Evolutionary conservation across 768 basidiomycete genomes (phyloP).

Genomic region (Amanita thiersii): DNA sequence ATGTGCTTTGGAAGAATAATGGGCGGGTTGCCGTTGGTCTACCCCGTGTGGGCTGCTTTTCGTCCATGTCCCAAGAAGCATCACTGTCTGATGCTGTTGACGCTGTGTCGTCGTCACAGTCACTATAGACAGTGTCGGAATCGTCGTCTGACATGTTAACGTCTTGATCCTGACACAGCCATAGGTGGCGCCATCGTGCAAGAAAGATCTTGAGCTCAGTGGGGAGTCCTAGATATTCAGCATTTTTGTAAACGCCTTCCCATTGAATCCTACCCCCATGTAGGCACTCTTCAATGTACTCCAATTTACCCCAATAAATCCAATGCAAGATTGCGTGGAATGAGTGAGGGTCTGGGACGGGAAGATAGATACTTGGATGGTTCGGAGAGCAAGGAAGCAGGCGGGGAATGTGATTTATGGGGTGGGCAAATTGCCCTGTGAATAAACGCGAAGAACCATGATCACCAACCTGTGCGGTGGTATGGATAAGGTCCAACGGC

Average conservation of each 20-base stretch:
- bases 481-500: conserved; percentile 47
- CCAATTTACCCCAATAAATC: conserved; percentile 73
- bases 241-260: conserved; percentile 85
- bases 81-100: conserved; percentile 30
- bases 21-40: conserved; percentile 32
- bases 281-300: conserved; percentile 60
- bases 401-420: conserved; percentile 50
- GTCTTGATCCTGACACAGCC: conserved; percentile 29
- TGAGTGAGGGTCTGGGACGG: conserved; percentile 66
- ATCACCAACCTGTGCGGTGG: conserved; percentile 21
- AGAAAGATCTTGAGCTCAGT: conserved; percentile 72
- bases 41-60: conserved; percentile 30
- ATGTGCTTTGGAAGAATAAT: conserved; percentile 12
- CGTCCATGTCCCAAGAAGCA: conserved; percentile 23
- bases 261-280: conserved; percentile 60
- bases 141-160: conserved; percentile 3
- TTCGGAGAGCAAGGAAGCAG: conserved; percentile 57
- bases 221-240: conserved; percentile 77
- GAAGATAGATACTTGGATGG: conserved; percentile 66
- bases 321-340: conserved; percentile 69
- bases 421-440: conserved; percentile 31
- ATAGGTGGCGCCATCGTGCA: conserved; percentile 64
- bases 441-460: conserved; percentile 13
- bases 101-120: conserved; percentile 26
- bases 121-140: conserved; percentile 20